Evolutionary conservation across 2,329 filamentous ascomycete genomes (phyloP).

Genomic region (Sporothrix brasiliensis): DNA sequence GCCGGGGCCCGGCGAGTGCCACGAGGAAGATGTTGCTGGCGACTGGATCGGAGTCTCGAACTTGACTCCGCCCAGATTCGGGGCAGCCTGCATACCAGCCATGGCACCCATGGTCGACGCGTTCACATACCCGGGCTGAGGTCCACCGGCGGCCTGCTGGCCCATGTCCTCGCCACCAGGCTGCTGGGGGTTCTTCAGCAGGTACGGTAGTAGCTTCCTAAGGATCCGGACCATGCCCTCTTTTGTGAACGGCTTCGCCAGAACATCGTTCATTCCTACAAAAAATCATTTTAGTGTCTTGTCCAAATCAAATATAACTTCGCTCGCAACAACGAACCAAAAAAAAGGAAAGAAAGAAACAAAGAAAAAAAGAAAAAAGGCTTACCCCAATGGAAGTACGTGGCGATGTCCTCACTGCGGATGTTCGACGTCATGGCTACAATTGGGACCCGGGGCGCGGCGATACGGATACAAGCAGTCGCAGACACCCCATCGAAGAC

Average conservation of each 20-base stretch:
- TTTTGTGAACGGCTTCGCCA: constrained; percentile 95
- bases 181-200: constrained; percentile 67
- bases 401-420: constrained; percentile 90
- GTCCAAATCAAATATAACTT: not conserved
- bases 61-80: constrained; percentile 47
- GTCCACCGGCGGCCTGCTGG: constrained; percentile 28
- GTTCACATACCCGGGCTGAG: constrained; percentile 35
- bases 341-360: too few relatives aligned
- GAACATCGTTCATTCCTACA: constrained; percentile 93
- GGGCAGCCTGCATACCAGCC: constrained; percentile 34
- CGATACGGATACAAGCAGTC: constrained; percentile 88
- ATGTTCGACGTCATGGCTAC: constrained; percentile 99
- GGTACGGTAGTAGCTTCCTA: constrained; percentile 82
- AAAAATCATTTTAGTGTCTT: constrained; percentile 46
- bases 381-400: constrained; percentile 95
- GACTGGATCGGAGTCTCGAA: constrained; percentile 61
- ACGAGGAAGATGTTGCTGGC: constrained; percentile 52
- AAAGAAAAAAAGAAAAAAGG: constrained; percentile 29
- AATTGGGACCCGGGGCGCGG: constrained; percentile 79
- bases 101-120: constrained; percentile 35
- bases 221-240: constrained; percentile 83
- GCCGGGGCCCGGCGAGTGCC: constrained; percentile 52
- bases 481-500: constrained; percentile 93
- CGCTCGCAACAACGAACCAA: not conserved
- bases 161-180: constrained; percentile 46